These are phyloP conservation scores for Golubevia pallescens DNA, from an alignment of 1,284 basidiomycete species.

Conservation along the genomic window DNA sequence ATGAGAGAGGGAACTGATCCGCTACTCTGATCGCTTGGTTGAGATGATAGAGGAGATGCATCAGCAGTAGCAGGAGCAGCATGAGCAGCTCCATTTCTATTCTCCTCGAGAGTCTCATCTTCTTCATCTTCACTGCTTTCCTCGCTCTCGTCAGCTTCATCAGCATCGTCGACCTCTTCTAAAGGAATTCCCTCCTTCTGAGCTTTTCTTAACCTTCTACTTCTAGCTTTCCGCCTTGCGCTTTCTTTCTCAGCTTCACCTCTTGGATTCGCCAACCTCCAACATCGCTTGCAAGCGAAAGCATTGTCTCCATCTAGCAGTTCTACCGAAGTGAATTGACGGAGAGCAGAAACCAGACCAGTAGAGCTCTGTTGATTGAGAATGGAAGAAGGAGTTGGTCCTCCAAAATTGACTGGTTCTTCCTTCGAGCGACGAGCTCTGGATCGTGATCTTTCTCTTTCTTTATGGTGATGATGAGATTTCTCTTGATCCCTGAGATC, in stretches of 20 bases:
- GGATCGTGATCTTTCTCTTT: background rate
- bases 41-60: background rate
- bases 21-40: background rate
- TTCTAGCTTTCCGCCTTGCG: conserved; percentile 47
- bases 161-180: conserved; percentile 51
- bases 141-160: conserved; percentile 65
- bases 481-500: background rate
- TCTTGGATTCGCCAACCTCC: conserved; percentile 79
- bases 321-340: conserved; percentile 87
- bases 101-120: conserved; percentile 19
- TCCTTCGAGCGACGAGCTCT: background rate
- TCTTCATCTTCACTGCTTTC: conserved; percentile 47
- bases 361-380: conserved; percentile 21
- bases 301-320: conserved; percentile 89
- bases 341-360: conserved; percentile 71
- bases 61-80: conserved; percentile 10
- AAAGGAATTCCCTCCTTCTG: conserved; percentile 35
- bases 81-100: conserved; percentile 12
- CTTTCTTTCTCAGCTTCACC: conserved; percentile 65
- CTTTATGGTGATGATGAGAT: background rate
- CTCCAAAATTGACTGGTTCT: background rate
- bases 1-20: background rate
- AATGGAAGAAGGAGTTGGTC: background rate
- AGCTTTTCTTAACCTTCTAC: conserved; percentile 21
- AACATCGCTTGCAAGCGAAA: conserved; percentile 89